Evolutionary conservation across 768 basidiomycete genomes (phyloP).

Genomic region (Pleurotus citrinopileatus): DNA sequence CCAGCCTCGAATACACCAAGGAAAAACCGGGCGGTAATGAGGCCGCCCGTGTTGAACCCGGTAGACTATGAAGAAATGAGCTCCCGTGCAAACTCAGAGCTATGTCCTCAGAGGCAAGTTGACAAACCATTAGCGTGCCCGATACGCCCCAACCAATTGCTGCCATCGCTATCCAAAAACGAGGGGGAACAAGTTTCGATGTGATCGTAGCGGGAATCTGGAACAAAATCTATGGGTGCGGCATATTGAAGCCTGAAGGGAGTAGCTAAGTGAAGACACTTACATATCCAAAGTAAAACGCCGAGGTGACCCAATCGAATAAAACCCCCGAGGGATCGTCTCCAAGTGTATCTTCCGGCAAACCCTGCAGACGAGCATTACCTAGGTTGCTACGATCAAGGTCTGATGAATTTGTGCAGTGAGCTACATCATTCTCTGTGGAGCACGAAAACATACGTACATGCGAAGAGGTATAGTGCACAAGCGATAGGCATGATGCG

Average conservation of each 20-base stretch:
- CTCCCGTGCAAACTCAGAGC: not conserved
- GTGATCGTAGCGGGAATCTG: conserved; percentile 64
- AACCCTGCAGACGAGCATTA: conserved; percentile 73
- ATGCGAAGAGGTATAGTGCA: conserved; percentile 74
- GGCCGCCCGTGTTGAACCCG: conserved; percentile 55
- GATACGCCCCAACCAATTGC: conserved; percentile 74
- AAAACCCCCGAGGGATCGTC: conserved; percentile 66
- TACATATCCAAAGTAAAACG: conserved; percentile 80
- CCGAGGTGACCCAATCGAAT: conserved; percentile 76
- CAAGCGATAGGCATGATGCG: conserved; percentile 72
- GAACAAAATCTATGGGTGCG: conserved; percentile 51
- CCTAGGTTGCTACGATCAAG: conserved; percentile 79
- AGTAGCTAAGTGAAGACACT: conserved; percentile 17
- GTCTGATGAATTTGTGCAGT: conserved; percentile 29
- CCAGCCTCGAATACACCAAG: conserved; percentile 79
- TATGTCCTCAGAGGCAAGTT: not conserved
- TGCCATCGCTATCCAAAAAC: conserved; percentile 61
- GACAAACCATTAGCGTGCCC: conserved; percentile 64
- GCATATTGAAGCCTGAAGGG: not conserved
- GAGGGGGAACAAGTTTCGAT: conserved; percentile 69
- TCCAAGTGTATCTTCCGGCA: conserved; percentile 59
- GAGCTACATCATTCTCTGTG: not conserved
- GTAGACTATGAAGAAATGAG: conserved; percentile 42
- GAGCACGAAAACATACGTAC: conserved; percentile 38
- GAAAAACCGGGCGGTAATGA: conserved; percentile 55